A percentile compares a stretch with the other conserved stretches of the same genome.
Evolutionary conservation across 768 basidiomycete genomes (phyloP).

Genomic region (Tulasnella sp.): DNA sequence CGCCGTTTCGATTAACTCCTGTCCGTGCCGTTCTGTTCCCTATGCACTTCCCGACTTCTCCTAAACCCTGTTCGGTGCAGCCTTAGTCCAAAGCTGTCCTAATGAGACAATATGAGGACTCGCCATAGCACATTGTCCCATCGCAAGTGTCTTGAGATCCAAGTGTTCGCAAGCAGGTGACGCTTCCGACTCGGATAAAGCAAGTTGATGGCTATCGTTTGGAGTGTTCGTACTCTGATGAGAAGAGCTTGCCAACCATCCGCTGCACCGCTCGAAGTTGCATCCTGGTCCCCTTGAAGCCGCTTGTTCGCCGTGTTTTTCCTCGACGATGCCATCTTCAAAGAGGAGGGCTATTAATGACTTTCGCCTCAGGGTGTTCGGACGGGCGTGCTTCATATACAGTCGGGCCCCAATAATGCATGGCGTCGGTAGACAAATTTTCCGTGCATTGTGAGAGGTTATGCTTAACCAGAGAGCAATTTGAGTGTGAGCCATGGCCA

Average conservation of each 20-base stretch:
- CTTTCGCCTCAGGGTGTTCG: constrained; percentile 25
- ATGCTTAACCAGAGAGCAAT: too few species aligned
- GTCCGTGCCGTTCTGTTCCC: background rate
- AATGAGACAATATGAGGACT: background rate
- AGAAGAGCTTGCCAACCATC: constrained; percentile 8
- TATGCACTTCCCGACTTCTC: background rate
- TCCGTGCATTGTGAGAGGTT: too few species aligned
- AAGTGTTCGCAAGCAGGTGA: background rate
- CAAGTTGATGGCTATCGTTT: background rate
- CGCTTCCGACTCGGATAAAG: background rate
- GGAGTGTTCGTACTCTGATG: background rate
- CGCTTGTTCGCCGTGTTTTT: background rate
- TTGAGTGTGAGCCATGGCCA: too few species aligned
- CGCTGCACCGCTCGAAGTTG: background rate
- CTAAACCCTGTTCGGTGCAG: background rate
- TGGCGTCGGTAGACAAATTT: too few species aligned
- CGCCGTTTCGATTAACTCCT: background rate
- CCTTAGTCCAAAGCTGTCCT: background rate
- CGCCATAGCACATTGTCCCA: background rate
- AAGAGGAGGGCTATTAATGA: constrained; percentile 4
- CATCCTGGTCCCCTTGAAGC: constrained; percentile 1
- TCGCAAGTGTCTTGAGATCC: background rate
- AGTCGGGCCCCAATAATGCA: too few species aligned
- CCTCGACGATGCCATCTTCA: background rate
- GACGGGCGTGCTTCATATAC: constrained; percentile 29